These are phyloP conservation scores for Kalanchoe fedtschenkoi DNA, from an alignment of 164 flowering plant species.

Conservation along the genomic window DNA sequence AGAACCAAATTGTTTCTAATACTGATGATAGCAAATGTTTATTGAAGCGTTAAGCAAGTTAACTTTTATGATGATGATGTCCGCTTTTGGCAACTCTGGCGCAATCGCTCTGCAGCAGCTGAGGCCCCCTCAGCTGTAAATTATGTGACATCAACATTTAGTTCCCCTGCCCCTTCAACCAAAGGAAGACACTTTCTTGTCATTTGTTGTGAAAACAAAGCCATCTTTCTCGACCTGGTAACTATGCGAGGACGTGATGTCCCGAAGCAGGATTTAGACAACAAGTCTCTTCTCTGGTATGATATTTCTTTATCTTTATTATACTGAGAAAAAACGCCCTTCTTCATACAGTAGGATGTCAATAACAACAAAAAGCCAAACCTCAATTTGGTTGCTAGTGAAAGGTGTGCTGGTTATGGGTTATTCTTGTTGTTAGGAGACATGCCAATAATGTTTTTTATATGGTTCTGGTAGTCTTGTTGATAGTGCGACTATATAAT, in stretches of 20 bases:
- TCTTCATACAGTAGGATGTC: not conserved
- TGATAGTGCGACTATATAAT: not conserved
- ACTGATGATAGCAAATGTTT: conserved; percentile 12
- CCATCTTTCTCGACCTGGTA: conserved; percentile 91
- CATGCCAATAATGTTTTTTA: no score
- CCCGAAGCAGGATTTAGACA: conserved; percentile 94
- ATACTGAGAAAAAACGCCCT: not conserved
- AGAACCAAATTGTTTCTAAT: not conserved
- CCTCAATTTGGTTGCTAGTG: not conserved
- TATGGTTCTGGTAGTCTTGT: not conserved
- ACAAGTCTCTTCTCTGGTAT: conserved; percentile 84
- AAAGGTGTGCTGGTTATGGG: not conserved
- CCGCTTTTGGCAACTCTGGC: conserved; percentile 93
- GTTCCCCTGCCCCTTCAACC: conserved; percentile 75
- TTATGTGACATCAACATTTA: conserved; percentile 59
- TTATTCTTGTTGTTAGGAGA: not conserved
- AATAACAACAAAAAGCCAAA: not conserved
- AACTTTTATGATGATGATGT: conserved; percentile 92
- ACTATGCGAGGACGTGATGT: conserved; percentile 99
- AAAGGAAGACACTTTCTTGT: conserved; percentile 98
- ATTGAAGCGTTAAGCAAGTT: conserved; percentile 90
- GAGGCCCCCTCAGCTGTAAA: conserved; percentile 81
- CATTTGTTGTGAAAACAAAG: conserved; percentile 95
- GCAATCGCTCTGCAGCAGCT: conserved; percentile 88
- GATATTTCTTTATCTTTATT: conserved; percentile 14